Evolutionary conservation across 1,139 yeast genomes (phyloP).

Genomic region (Yamadazyma jaroonii): DNA sequence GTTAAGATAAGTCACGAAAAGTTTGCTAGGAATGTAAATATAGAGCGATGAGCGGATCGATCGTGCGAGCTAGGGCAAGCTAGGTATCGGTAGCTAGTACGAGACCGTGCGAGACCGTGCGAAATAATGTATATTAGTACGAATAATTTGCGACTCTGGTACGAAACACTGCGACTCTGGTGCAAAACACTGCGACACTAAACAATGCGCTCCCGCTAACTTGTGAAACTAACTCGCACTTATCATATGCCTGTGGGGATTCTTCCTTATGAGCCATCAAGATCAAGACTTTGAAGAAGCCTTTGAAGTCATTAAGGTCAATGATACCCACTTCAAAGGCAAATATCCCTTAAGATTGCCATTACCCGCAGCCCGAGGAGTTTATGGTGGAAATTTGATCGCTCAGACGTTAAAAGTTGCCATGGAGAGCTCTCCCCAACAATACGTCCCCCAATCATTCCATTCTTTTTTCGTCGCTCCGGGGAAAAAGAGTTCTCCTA

Average conservation of each 20-base stretch:
- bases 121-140: too few relatives aligned
- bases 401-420: constrained; percentile 74
- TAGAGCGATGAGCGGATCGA: too few relatives aligned
- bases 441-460: constrained; percentile 34
- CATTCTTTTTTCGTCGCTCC: constrained; percentile 42
- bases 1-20: constrained; percentile 1
- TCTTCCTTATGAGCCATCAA: neutral
- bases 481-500: constrained; percentile 48
- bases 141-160: too few relatives aligned
- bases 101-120: too few relatives aligned
- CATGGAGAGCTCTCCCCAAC: constrained; percentile 32
- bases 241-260: neutral
- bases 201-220: too few relatives aligned
- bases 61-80: too few relatives aligned
- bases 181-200: too few relatives aligned
- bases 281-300: constrained; percentile 36
- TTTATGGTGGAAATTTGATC: constrained; percentile 77
- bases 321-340: constrained; percentile 31
- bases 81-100: too few relatives aligned
- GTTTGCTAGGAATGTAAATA: neutral
- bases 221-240: too few relatives aligned
- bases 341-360: constrained; percentile 40
- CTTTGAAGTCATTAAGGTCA: constrained; percentile 30
- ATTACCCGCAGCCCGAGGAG: constrained; percentile 58
- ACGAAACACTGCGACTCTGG: too few relatives aligned